Conservation (phyloP, 495 filamentous ascomycete genomes). For the Penicillium psychrofluorescens region DNA sequence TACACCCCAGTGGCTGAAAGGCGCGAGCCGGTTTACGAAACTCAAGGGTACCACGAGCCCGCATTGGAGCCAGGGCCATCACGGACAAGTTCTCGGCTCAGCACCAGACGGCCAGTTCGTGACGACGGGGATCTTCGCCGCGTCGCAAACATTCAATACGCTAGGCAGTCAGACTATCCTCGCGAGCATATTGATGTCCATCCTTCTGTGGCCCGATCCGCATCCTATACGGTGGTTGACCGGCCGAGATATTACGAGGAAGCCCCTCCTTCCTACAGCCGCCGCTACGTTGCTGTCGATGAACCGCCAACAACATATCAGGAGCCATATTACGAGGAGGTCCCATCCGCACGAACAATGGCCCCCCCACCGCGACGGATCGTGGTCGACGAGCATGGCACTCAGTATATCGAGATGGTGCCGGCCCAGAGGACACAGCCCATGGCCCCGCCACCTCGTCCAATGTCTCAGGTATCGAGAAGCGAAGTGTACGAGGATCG, state of each 20-base stretch:
- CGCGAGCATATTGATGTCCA: conserved; percentile 37
- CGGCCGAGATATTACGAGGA: conserved; percentile 53
- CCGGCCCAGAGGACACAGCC: conserved; percentile 35
- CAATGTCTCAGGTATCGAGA: conserved; percentile 21
- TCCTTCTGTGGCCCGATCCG: conserved; percentile 45
- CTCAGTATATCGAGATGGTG: conserved; percentile 59
- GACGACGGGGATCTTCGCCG: conserved; percentile 53
- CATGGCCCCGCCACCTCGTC: conserved; percentile 43
- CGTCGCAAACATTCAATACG: conserved; percentile 50
- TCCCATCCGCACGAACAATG: conserved; percentile 39
- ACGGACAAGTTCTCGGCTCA: conserved; percentile 36
- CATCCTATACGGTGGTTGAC: conserved; percentile 55
- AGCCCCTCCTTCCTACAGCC: conserved; percentile 30
- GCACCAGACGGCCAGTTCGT: conserved; percentile 32
- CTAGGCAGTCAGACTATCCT: conserved; percentile 42
- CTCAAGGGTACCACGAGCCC: conserved; percentile 27
- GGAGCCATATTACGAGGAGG: conserved; percentile 39
- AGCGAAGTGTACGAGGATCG: conserved; percentile 33
- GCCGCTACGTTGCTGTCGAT: conserved; percentile 42
- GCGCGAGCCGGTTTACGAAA: conserved; percentile 30
- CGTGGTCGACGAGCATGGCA: conserved; percentile 63
- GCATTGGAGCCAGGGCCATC: conserved; percentile 28
- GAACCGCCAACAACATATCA: conserved; percentile 49
- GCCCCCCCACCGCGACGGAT: conserved; percentile 56
- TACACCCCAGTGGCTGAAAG: conserved; percentile 34